These are phyloP conservation scores for Nothophaeocryptopus gaeumannii DNA, from an alignment of 2,329 filamentous ascomycete species.

Conservation along the genomic window DNA sequence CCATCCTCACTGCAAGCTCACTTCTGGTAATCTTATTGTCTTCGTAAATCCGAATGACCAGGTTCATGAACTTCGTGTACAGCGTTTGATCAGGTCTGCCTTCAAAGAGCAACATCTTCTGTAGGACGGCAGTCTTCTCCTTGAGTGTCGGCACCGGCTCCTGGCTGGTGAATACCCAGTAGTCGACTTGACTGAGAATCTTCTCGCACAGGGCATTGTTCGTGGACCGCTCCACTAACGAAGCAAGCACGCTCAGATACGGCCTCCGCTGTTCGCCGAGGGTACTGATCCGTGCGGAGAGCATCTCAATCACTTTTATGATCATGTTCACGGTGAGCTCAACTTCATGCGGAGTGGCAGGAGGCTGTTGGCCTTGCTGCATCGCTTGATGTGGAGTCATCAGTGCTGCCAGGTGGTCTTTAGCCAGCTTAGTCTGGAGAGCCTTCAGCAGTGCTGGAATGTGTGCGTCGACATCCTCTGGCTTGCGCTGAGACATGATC, in stretches of 20 bases:
- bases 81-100: constrained; percentile 77
- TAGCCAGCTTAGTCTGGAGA: constrained; percentile 83
- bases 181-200: constrained; percentile 88
- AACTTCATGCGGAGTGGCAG: constrained; percentile 70
- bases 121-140: constrained; percentile 97
- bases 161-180: constrained; percentile 92
- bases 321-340: constrained; percentile 89
- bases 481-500: constrained; percentile 82
- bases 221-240: constrained; percentile 90
- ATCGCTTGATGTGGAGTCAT: constrained; percentile 55
- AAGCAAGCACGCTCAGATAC: constrained; percentile 91
- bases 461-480: constrained; percentile 84
- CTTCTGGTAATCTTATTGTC: constrained; percentile 93
- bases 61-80: constrained; percentile 86
- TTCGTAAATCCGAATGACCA: constrained; percentile 97
- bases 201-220: constrained; percentile 85
- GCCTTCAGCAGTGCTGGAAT: constrained; percentile 88
- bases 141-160: constrained; percentile 97
- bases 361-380: constrained; percentile 40
- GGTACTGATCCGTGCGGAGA: constrained; percentile 86
- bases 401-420: constrained; percentile 82
- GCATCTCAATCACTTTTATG: constrained; percentile 91
- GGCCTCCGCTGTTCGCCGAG: constrained; percentile 87
- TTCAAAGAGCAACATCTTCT: constrained; percentile 98
- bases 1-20: constrained; percentile 92